A percentile compares a stretch with the other conserved stretches of the same genome.
phyloP scores from a whole-genome alignment of 371 early-diverging fungal genomes.

The Rhizopus sp. region DNA sequence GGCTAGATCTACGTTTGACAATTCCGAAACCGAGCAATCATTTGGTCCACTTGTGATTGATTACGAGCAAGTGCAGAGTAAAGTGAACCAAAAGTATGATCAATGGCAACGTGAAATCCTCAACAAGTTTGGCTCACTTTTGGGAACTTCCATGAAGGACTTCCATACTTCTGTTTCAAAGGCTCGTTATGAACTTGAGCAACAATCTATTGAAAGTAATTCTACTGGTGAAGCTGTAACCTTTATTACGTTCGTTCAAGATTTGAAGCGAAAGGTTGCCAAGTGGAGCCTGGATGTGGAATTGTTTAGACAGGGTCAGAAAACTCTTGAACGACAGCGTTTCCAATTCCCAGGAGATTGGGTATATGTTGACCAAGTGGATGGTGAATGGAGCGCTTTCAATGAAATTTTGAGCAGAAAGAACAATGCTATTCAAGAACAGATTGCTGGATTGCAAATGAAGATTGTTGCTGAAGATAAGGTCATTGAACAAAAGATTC shows the following conservation, averaged over 20 bases:
- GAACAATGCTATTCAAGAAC: slow-evolving; percentile 91
- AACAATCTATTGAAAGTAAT: slow-evolving; percentile 82
- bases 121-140: slow-evolving; percentile 85
- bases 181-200: slow-evolving; percentile 87
- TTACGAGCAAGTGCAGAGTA: slow-evolving; percentile 97
- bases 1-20: slow-evolving; percentile 94
- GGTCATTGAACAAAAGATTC: slow-evolving; percentile 82
- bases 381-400: slow-evolving; percentile 97
- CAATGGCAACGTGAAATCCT: slow-evolving; percentile 97
- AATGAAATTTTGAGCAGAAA: slow-evolving; percentile 92
- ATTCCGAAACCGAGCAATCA: slow-evolving; percentile 84
- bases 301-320: slow-evolving; percentile 89
- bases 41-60: slow-evolving; percentile 91
- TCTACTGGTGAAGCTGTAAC: slow-evolving; percentile 91
- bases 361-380: slow-evolving; percentile 96
- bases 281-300: slow-evolving; percentile 85
- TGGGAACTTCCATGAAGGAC: slow-evolving; percentile 84
- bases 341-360: slow-evolving; percentile 94
- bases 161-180: slow-evolving; percentile 80
- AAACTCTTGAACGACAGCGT: slow-evolving; percentile 91
- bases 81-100: slow-evolving; percentile 97
- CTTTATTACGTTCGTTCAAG: slow-evolving; percentile 96
- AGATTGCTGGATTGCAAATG: slow-evolving; percentile 87
- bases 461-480: slow-evolving; percentile 92
- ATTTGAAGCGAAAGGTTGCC: slow-evolving; percentile 86